Conservation (phyloP, 495 filamentous ascomycete genomes). For the Aspergillus bertholletiae region DNA sequence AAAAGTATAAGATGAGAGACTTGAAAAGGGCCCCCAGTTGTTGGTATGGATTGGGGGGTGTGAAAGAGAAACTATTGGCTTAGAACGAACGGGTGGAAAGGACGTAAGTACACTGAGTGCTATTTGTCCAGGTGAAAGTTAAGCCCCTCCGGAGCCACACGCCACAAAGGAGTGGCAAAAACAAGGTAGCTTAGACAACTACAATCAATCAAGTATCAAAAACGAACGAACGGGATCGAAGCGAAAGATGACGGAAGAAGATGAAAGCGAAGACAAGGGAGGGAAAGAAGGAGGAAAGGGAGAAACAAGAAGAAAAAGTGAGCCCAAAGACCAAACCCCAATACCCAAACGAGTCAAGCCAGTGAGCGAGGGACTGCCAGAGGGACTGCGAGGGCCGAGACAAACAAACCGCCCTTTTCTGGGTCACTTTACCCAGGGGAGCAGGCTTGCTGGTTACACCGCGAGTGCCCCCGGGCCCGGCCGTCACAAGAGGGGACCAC, state of each 20-base stretch:
- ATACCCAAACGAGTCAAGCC: conserved; percentile 13
- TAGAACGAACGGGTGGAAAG: conserved; percentile 14
- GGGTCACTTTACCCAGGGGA: conserved; percentile 9
- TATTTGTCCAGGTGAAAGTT: conserved; percentile 18
- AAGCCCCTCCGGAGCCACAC: conserved; percentile 10
- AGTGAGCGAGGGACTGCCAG: conserved; percentile 16
- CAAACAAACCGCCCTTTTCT: conserved; percentile 14
- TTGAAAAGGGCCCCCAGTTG: conserved; percentile 1
- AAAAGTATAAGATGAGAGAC: not conserved
- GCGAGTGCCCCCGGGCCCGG: conserved; percentile 11
- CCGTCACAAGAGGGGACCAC: conserved; percentile 14
- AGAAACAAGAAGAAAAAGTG: conserved; percentile 10
- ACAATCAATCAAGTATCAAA: conserved; percentile 1
- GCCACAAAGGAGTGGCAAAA: conserved; percentile 19
- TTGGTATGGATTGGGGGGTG: conserved; percentile 3
- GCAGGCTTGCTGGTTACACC: conserved; percentile 19
- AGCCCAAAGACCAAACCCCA: conserved; percentile 11
- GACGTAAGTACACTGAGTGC: conserved; percentile 3
- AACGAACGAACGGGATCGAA: conserved; percentile 7
- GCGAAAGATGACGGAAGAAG: conserved; percentile 5
- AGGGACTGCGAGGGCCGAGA: conserved; percentile 19
- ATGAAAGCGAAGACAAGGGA: conserved; percentile 4
- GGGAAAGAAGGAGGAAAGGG: conserved; percentile 6
- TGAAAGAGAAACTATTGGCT: conserved; percentile 13
- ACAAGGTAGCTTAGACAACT: not conserved